Evolutionary conservation across 2,329 filamentous ascomycete genomes (phyloP).

Genomic region (Thelonectria rubi): DNA sequence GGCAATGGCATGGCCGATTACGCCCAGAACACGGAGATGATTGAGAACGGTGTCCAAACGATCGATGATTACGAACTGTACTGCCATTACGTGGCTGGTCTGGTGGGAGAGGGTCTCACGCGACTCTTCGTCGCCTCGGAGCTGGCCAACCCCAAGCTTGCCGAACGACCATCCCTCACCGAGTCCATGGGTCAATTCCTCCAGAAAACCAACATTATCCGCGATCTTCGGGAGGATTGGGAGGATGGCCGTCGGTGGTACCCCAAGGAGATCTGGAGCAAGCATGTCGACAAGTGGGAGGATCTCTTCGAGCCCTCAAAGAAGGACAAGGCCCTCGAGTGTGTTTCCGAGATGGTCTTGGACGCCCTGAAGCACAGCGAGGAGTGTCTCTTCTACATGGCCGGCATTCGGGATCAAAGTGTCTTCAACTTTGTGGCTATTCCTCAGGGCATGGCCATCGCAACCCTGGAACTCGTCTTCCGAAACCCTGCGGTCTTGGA

Average conservation of each 20-base stretch:
- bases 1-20: slow-evolving; percentile 99
- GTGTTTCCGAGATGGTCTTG: slow-evolving; percentile 92
- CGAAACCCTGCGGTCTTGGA: slow-evolving; percentile 88
- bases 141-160: slow-evolving; percentile 85
- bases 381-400: slow-evolving; percentile 98
- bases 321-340: slow-evolving; percentile 79
- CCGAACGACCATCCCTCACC: slow-evolving; percentile 80
- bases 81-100: slow-evolving; percentile 97
- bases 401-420: slow-evolving; percentile 91
- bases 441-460: slow-evolving; percentile 96
- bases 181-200: slow-evolving; percentile 98
- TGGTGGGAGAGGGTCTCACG: slow-evolving; percentile 95
- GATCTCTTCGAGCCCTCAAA: slow-evolving; percentile 88
- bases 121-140: slow-evolving; percentile 87
- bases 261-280: slow-evolving; percentile 96
- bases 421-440: slow-evolving; percentile 99
- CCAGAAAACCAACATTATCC: slow-evolving; percentile 99
- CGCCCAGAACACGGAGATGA: slow-evolving; percentile 82
- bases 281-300: slow-evolving; percentile 89
- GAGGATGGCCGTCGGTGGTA: slow-evolving; percentile 91
- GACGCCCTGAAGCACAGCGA: slow-evolving; percentile 87
- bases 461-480: slow-evolving; percentile 91
- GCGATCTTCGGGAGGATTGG: slow-evolving; percentile 90
- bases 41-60: slow-evolving; percentile 81
- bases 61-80: slow-evolving; percentile 93